phyloP scores from a whole-genome alignment of 2,329 filamentous ascomycete species.

The Shiraia sp. region DNA sequence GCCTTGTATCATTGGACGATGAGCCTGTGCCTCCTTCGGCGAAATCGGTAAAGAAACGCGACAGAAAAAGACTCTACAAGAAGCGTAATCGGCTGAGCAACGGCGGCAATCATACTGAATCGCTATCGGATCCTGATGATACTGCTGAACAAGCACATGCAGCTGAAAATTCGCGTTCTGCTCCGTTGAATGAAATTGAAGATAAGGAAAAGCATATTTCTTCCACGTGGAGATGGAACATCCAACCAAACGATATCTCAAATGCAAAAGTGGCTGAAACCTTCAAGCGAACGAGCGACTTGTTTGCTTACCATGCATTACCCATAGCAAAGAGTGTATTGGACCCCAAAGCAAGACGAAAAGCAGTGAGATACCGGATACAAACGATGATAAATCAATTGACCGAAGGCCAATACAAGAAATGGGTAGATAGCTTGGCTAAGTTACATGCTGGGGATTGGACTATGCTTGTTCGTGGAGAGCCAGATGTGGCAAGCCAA shows the following conservation, averaged over 20 bases:
- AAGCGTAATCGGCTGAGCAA: too few species aligned
- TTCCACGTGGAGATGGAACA: constrained; percentile 23
- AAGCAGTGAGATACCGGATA: constrained; percentile 16
- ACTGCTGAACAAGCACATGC: too few species aligned
- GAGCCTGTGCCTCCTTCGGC: too few species aligned
- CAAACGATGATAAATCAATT: constrained; percentile 11
- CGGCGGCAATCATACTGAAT: too few species aligned
- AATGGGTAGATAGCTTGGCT: constrained; percentile 21
- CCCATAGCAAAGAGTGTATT: constrained; percentile 16
- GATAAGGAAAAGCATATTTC: constrained; percentile 18
- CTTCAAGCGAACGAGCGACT: constrained; percentile 21
- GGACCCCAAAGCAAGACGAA: constrained; percentile 9
- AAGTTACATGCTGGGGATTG: constrained; percentile 23
- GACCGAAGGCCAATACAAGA: constrained; percentile 7
- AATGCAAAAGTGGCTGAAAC: constrained; percentile 1
- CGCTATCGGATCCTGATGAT: background rate
- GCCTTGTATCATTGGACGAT: too few species aligned
- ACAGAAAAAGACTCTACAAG: too few species aligned
- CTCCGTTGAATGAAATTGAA: background rate
- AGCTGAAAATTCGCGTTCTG: background rate
- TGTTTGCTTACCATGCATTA: constrained; percentile 32
- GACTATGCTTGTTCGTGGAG: constrained; percentile 19
- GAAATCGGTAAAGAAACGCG: too few species aligned
- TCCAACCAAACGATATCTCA: constrained; percentile 9
- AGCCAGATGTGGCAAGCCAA: background rate